Percentiles rank a stretch among this genome's conserved stretches.
Evolutionary conservation across 805 yeast species (phyloP).

Genomic region (Candida krabiensis): DNA sequence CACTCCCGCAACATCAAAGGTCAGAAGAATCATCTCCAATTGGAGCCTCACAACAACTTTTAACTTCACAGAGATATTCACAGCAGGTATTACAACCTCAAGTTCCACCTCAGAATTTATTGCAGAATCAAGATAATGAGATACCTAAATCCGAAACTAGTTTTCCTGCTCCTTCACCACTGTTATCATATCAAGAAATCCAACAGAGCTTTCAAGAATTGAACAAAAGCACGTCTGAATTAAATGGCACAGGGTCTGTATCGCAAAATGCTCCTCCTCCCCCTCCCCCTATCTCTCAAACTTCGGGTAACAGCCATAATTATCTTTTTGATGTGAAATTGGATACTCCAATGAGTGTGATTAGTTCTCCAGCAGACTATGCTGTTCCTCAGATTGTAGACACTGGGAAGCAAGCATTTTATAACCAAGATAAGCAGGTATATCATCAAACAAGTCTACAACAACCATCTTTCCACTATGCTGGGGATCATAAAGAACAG

Average conservation of each 20-base stretch:
- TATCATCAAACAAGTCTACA: conserved; percentile 1
- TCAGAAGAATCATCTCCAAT: not conserved
- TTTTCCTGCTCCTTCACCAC: not conserved
- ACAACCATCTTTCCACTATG: conserved; percentile 1
- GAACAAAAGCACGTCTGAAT: not conserved
- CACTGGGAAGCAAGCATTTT: not conserved
- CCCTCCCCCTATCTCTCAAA: not conserved
- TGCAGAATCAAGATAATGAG: not conserved
- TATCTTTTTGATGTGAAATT: not conserved
- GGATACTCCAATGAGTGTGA: not conserved
- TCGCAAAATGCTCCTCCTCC: not conserved
- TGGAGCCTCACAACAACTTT: not conserved
- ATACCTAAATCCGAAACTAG: too few relatives aligned
- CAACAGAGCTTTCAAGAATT: not conserved
- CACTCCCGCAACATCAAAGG: conserved; percentile 1
- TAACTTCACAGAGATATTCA: not conserved
- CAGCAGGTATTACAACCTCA: not conserved
- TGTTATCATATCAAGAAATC: not conserved
- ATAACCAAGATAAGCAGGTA: not conserved
- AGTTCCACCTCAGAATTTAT: too few relatives aligned
- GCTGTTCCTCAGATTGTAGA: not conserved
- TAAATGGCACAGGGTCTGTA: too few relatives aligned
- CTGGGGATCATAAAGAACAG: not conserved
- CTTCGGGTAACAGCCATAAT: not conserved
- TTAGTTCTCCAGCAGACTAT: conserved; percentile 1